These are phyloP conservation scores for Rhododendron ovatum DNA, from an alignment of 148 eudicot species.

Conservation along the genomic window DNA sequence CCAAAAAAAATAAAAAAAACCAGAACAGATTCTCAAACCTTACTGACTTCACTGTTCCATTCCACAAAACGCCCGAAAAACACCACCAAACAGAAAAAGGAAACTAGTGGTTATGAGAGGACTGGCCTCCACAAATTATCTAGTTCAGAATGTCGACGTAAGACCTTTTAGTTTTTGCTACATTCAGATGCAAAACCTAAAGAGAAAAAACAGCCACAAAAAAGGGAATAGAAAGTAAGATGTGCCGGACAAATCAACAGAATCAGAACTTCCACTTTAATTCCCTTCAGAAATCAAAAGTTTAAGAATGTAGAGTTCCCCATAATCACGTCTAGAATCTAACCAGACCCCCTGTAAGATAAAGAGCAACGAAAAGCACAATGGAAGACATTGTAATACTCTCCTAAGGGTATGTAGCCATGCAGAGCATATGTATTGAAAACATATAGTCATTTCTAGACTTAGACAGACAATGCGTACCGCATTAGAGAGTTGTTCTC, in stretches of 20 bases:
- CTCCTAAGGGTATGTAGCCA: background rate
- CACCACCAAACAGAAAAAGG: background rate
- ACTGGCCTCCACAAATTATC: background rate
- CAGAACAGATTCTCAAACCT: background rate
- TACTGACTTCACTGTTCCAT: background rate
- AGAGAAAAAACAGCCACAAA: background rate
- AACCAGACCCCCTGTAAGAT: background rate
- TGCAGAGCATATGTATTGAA: background rate
- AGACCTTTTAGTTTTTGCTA: background rate
- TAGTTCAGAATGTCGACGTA: background rate
- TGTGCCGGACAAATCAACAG: background rate
- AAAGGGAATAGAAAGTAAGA: background rate
- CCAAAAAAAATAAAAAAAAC: background rate
- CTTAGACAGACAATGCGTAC: conserved; percentile 32
- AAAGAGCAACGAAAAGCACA: background rate
- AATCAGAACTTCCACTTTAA: background rate
- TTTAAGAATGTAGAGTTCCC: background rate
- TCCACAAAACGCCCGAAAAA: background rate
- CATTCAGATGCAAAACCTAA: background rate
- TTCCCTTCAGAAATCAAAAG: background rate
- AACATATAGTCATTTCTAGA: conserved; percentile 5
- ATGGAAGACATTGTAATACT: background rate
- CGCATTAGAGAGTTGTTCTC: conserved; percentile 64
- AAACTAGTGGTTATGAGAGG: background rate
- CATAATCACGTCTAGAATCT: background rate